Conservation (phyloP, 2,329 filamentous ascomycete genomes). For the Leptosphaerulina australis region DNA sequence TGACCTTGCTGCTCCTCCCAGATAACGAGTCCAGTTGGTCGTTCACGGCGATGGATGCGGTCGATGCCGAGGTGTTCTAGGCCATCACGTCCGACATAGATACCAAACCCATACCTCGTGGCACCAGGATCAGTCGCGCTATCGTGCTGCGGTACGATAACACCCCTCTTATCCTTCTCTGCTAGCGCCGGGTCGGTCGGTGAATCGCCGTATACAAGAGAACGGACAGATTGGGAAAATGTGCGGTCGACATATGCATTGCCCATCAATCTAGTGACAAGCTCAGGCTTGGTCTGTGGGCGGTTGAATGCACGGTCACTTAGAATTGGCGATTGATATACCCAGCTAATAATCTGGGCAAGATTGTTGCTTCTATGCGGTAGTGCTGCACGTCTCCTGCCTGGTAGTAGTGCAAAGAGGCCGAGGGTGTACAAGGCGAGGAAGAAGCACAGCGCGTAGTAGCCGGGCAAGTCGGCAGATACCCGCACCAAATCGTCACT, state of each 20-base stretch:
- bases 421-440: constrained; percentile 72
- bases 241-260: constrained; percentile 55
- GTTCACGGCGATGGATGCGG: constrained; percentile 53
- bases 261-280: constrained; percentile 71
- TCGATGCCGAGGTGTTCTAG: constrained; percentile 66
- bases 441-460: constrained; percentile 74
- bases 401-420: constrained; percentile 63
- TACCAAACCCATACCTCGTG: constrained; percentile 61
- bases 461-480: constrained; percentile 74
- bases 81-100: constrained; percentile 64
- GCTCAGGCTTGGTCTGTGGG: constrained; percentile 68
- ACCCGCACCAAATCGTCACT: constrained; percentile 52
- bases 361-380: constrained; percentile 76
- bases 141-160: constrained; percentile 33
- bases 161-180: constrained; percentile 23
- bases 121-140: constrained; percentile 39
- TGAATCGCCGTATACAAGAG: constrained; percentile 36
- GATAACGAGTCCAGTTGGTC: constrained; percentile 43
- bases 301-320: constrained; percentile 75
- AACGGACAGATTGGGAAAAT: constrained; percentile 35
- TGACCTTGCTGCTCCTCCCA: constrained; percentile 42
- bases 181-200: constrained; percentile 27
- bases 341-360: constrained; percentile 77
- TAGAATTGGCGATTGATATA: constrained; percentile 73
- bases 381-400: constrained; percentile 66